Conservation (phyloP, 1,139 yeast genomes). For the Kurtzmaniella quercitrusa region DNA sequence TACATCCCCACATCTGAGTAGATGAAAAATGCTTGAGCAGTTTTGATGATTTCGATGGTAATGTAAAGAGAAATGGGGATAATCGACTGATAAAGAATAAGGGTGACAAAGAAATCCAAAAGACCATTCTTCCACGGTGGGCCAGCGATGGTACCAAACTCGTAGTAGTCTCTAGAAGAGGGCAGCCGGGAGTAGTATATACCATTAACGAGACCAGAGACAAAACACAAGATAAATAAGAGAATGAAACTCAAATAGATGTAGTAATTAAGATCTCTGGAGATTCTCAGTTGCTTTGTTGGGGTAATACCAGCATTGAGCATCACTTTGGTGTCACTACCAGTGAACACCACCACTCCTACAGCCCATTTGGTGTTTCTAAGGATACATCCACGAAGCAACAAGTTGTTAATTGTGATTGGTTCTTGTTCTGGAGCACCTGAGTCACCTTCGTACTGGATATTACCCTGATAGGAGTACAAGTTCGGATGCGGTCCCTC, state of each 20-base stretch:
- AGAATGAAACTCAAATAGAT: constrained; percentile 45
- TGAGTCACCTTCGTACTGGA: constrained; percentile 27
- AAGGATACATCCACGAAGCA: constrained; percentile 49
- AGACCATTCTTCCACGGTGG: constrained; percentile 49
- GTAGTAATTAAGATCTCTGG: constrained; percentile 48
- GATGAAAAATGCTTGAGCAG: constrained; percentile 90
- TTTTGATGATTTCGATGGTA: constrained; percentile 91
- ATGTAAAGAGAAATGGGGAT: constrained; percentile 94
- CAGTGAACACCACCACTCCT: constrained; percentile 50
- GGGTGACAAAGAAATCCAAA: constrained; percentile 72
- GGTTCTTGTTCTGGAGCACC: constrained; percentile 30
- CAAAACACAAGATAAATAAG: constrained; percentile 47
- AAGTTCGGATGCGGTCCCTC: constrained; percentile 56
- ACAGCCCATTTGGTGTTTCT: constrained; percentile 55
- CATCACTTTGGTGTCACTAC: constrained; percentile 54
- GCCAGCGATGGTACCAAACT: constrained; percentile 49
- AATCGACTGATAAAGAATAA: constrained; percentile 84
- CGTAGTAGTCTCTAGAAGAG: constrained; percentile 41
- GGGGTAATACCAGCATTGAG: constrained; percentile 56
- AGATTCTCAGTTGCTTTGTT: constrained; percentile 50
- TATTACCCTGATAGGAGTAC: constrained; percentile 53
- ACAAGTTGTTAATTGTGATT: constrained; percentile 43
- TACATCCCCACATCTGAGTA: constrained; percentile 86
- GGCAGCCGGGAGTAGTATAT: constrained; percentile 32
- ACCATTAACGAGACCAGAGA: constrained; percentile 51